phyloP scores from a whole-genome alignment of 306 rosid species.

The Vigna angularis region DNA sequence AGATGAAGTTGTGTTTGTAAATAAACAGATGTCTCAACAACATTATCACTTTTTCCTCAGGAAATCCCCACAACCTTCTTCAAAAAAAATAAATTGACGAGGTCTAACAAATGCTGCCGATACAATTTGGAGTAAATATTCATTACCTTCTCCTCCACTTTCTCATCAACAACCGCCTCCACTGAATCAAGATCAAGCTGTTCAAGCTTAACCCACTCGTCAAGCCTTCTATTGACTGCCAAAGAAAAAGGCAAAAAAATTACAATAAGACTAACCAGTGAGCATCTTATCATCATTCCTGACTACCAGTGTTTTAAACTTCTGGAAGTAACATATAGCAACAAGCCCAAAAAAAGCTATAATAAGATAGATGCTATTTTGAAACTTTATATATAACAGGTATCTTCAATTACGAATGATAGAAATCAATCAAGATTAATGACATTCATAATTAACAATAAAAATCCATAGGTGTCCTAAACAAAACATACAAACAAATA shows the following conservation, averaged over 20 bases:
- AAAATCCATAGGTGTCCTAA: not conserved
- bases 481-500: not conserved
- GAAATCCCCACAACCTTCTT: slow-evolving; percentile 26
- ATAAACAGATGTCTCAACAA: not conserved
- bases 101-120: not conserved
- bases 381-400: not conserved
- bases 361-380: not conserved
- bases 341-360: not conserved
- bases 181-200: slow-evolving; percentile 97
- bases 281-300: slow-evolving; percentile 25
- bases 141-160: slow-evolving; percentile 97
- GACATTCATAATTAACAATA: not conserved
- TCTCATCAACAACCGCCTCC: slow-evolving; percentile 97
- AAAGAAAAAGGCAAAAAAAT: not conserved
- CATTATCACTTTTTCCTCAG: slow-evolving; percentile 1
- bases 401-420: not conserved
- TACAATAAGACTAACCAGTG: slow-evolving; percentile 9
- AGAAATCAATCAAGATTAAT: not conserved
- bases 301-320: not conserved
- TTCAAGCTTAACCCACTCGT: slow-evolving; percentile 99
- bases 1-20: not conserved
- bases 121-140: not conserved
- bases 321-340: not conserved
- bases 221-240: slow-evolving; percentile 97
- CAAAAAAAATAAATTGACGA: not conserved